Conservation (phyloP, 2,329 filamentous ascomycete genomes). For the Trichophyton rubrum region DNA sequence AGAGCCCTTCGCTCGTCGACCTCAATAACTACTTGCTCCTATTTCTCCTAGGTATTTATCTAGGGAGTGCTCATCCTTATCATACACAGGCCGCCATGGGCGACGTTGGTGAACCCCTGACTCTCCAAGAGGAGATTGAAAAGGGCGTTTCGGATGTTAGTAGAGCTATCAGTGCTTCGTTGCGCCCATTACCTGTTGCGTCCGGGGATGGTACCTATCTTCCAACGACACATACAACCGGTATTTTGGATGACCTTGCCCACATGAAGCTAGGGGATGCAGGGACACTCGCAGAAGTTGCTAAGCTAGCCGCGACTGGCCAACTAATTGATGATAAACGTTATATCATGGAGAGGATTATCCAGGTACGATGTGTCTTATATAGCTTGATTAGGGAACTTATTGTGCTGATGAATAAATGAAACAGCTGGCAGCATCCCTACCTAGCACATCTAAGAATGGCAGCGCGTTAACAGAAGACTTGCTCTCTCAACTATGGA, state of each 20-base stretch:
- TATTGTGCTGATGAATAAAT: constrained; percentile 12
- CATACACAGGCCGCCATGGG: background rate
- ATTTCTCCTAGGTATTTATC: background rate
- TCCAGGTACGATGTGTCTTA: constrained; percentile 27
- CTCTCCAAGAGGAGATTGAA: constrained; percentile 23
- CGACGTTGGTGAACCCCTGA: constrained; percentile 4
- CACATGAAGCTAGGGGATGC: constrained; percentile 37
- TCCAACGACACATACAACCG: constrained; percentile 15
- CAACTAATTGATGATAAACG: constrained; percentile 48
- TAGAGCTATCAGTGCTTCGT: constrained; percentile 30
- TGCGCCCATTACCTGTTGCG: constrained; percentile 31
- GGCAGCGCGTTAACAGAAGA: constrained; percentile 16
- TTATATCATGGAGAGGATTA: constrained; percentile 48
- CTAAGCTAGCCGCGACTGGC: constrained; percentile 35
- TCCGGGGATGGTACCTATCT: constrained; percentile 25
- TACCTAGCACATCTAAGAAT: constrained; percentile 17
- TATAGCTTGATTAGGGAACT: too few relatives aligned
- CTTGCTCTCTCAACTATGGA: constrained; percentile 22
- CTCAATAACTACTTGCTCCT: background rate
- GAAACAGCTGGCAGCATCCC: constrained; percentile 19
- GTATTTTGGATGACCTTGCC: constrained; percentile 35
- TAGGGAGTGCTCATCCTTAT: background rate
- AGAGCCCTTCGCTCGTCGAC: background rate
- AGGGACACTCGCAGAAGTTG: constrained; percentile 28
- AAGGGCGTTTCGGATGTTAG: constrained; percentile 27